phyloP scores from a whole-genome alignment of 2,329 filamentous ascomycete species.

The Ophiognomonia clavigignenti-juglandacearum region DNA sequence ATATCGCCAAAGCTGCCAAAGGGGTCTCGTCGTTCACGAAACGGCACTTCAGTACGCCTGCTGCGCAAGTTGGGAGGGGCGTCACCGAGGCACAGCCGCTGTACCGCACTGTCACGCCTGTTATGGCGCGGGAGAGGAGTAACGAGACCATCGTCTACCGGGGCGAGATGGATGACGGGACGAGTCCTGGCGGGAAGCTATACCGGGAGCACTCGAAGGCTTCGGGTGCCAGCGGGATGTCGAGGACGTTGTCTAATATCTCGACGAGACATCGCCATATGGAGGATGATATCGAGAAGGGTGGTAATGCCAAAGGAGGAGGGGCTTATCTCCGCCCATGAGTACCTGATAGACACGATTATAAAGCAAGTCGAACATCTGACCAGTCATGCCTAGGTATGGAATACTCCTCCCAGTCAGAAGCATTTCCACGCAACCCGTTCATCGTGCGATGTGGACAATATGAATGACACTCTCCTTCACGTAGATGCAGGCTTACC shows the following conservation, averaged over 20 bases:
- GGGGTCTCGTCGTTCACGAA: conserved; percentile 12
- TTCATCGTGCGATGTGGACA: too few relatives aligned
- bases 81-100: background rate
- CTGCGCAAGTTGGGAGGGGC: background rate
- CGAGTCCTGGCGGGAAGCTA: conserved; percentile 5
- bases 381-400: too few relatives aligned
- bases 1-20: conserved; percentile 24
- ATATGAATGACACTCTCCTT: too few relatives aligned
- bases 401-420: too few relatives aligned
- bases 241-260: conserved; percentile 12
- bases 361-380: too few relatives aligned
- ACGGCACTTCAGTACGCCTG: background rate
- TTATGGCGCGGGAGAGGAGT: conserved; percentile 1
- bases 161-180: conserved; percentile 7
- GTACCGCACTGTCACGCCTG: conserved; percentile 1
- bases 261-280: conserved; percentile 2
- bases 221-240: conserved; percentile 11
- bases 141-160: conserved; percentile 11
- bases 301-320: background rate
- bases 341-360: background rate
- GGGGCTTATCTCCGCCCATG: background rate
- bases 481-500: too few relatives aligned
- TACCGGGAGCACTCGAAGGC: conserved; percentile 13
- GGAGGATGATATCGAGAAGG: conserved; percentile 10
- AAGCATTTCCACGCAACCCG: too few relatives aligned